Evolutionary conservation across 106 monocot species (phyloP), one percentile per base, ranked within the genome.

Genomic region (Agapanthus africanus): DNA sequence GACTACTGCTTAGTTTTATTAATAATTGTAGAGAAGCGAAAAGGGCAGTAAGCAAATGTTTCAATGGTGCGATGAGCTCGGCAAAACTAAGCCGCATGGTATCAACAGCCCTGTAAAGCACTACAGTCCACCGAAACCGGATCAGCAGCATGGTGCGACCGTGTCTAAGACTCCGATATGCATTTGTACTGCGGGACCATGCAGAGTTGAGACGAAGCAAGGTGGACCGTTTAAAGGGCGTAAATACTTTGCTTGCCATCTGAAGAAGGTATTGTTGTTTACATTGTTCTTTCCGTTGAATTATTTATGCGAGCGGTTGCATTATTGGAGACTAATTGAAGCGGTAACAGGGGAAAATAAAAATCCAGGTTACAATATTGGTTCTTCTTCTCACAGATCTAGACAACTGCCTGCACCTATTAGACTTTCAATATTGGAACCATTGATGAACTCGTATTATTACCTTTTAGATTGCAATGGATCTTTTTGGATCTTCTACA

Each of bases 21-120:
- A 4, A 61, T 61, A 4, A 33, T 18, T 61, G 60, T 61, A 61
- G 60, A 61, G 19, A 18, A 10, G 26, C 1, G 2, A 27, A 0
- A 4, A 10, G 1, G 32, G 60, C 8, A 18, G n/a, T 16, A 34
- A n/a, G n/a, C n/a, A 47, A 47, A 47, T 66, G 40, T 66, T 66
- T 42, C 66, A 66, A 28, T 66, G 66, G 66, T 66, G 66, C 28
- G 42, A 66, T 37, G 66, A 38, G 28, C 19, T 37, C 4, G 63
- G 63, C 8, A 63, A 63, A 63, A 63, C 21, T 23, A 30, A 23
- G 38, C 11, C 66, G 27, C 3, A 4, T 14, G 18, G 27, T 9
- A n/a, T 7, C 5, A 41, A 66, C 30, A 66, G 28, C 41, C 66
- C 66, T 0, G 26, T 42, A 23, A 56, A 56, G 26, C 26, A 56